These are phyloP conservation scores for Apiotrichum akiyoshidainum DNA, from an alignment of 1,284 basidiomycete species.

Conservation along the genomic window DNA sequence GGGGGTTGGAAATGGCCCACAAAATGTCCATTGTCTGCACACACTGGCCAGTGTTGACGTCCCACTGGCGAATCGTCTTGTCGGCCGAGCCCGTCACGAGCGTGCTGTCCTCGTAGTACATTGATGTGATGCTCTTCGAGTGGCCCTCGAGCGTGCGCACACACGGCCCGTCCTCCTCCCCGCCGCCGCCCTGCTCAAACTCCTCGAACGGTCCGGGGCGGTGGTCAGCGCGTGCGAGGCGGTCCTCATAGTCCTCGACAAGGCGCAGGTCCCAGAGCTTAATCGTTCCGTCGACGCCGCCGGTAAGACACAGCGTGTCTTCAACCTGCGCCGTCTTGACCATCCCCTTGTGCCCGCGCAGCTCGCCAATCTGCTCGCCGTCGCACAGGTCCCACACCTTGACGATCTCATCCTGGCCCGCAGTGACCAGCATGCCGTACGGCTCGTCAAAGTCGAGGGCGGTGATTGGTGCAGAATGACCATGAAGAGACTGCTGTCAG, in stretches of 20 bases:
- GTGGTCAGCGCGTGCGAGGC: slow-evolving; percentile 52
- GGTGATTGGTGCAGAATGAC: slow-evolving; percentile 76
- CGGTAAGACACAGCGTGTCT: slow-evolving; percentile 84
- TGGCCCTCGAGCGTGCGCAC: slow-evolving; percentile 82
- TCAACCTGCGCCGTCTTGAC: slow-evolving; percentile 94
- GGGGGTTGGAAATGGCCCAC: slow-evolving; percentile 95
- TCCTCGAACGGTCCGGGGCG: slow-evolving; percentile 39
- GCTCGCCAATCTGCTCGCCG: slow-evolving; percentile 73
- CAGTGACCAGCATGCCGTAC: slow-evolving; percentile 87
- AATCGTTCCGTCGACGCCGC: slow-evolving; percentile 79
- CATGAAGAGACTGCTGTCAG: slow-evolving; percentile 65
- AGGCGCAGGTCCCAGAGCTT: slow-evolving; percentile 81
- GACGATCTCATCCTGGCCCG: slow-evolving; percentile 62
- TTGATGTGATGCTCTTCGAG: slow-evolving; percentile 81
- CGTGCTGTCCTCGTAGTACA: slow-evolving; percentile 94
- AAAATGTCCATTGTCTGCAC: slow-evolving; percentile 99
- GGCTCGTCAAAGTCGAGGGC: slow-evolving; percentile 95
- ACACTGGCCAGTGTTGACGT: slow-evolving; percentile 93
- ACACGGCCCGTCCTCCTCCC: slow-evolving; percentile 59
- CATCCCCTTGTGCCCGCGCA: slow-evolving; percentile 69
- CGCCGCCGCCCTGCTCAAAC: slow-evolving; percentile 29
- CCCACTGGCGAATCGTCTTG: slow-evolving; percentile 98
- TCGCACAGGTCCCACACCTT: slow-evolving; percentile 57
- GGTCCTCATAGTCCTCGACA: slow-evolving; percentile 71
- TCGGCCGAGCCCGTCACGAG: slow-evolving; percentile 96